These are phyloP conservation scores for Coelastrella sp. DNA, from an alignment of 139 green algal genomes.

Conservation along the genomic window DNA sequence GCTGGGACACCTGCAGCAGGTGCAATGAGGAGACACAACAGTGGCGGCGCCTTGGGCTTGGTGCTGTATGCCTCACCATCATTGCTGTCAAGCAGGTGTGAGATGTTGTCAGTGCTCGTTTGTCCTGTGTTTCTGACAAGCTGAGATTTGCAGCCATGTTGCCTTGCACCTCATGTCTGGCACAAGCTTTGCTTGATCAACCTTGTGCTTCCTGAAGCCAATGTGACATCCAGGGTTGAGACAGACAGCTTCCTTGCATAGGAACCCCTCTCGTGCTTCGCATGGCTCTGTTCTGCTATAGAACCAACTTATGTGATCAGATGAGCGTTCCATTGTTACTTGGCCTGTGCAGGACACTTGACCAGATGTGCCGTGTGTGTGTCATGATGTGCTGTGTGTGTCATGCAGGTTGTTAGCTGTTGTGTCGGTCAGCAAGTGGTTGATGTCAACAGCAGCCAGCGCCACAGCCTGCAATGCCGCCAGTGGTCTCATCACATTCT, in stretches of 20 bases:
- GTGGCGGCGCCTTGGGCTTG: background rate
- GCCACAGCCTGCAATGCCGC: constrained; percentile 9
- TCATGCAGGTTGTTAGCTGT: constrained; percentile 23
- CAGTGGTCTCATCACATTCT: constrained; percentile 39
- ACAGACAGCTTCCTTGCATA: too few species aligned
- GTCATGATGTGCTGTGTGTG: background rate
- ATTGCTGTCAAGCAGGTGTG: constrained; percentile 18
- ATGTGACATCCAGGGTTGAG: too few species aligned
- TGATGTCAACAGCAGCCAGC: background rate
- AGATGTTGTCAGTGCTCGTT: background rate
- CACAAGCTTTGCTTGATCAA: too few species aligned
- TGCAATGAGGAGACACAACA: background rate
- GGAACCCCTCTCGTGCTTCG: too few species aligned
- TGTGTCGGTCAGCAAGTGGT: constrained; percentile 1
- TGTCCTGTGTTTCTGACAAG: too few species aligned
- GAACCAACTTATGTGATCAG: too few species aligned
- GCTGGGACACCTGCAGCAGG: background rate
- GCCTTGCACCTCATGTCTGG: background rate
- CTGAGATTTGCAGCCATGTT: too few species aligned
- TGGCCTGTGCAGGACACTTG: background rate
- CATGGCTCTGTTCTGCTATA: too few species aligned
- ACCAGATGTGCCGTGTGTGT: background rate
- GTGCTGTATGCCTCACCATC: constrained; percentile 10
- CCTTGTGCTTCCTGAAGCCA: too few species aligned
- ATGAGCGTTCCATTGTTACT: too few species aligned